Conservation (phyloP, 306 rosid genomes). For the Citrullus mucosospermus region DNA sequence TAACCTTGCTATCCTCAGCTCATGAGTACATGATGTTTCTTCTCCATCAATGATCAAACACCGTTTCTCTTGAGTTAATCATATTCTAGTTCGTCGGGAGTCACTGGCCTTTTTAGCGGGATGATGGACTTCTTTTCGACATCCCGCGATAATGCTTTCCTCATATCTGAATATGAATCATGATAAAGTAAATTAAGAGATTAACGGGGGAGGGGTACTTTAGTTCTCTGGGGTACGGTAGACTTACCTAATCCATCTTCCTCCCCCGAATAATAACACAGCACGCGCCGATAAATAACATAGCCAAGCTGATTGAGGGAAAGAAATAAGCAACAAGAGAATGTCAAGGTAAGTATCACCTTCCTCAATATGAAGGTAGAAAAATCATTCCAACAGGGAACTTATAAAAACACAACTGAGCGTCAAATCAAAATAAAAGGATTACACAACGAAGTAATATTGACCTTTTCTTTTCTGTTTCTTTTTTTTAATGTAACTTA, state of each 20-base stretch:
- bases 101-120: slow-evolving; percentile 88
- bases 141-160: slow-evolving; percentile 94
- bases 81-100: slow-evolving; percentile 96
- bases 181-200: slow-evolving; percentile 1
- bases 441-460: not conserved
- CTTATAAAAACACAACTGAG: not conserved
- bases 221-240: not conserved
- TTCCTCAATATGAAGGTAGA: not conserved
- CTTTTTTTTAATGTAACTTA: not conserved
- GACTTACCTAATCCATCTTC: slow-evolving; percentile 88
- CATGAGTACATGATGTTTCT: not conserved
- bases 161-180: slow-evolving; percentile 61
- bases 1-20: not conserved
- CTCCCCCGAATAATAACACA: slow-evolving; percentile 91
- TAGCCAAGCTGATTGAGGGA: slow-evolving; percentile 63
- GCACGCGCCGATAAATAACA: slow-evolving; percentile 89
- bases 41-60: not conserved
- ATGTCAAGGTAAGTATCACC: not conserved
- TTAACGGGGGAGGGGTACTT: too few relatives aligned
- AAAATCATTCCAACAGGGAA: not conserved
- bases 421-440: not conserved
- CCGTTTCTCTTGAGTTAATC: slow-evolving; percentile 26
- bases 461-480: not conserved
- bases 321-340: not conserved
- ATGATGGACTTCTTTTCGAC: slow-evolving; percentile 82